phyloP scores from a whole-genome alignment of 2,329 filamentous ascomycete genomes.

The Phyllosticta paracitricarpa region DNA sequence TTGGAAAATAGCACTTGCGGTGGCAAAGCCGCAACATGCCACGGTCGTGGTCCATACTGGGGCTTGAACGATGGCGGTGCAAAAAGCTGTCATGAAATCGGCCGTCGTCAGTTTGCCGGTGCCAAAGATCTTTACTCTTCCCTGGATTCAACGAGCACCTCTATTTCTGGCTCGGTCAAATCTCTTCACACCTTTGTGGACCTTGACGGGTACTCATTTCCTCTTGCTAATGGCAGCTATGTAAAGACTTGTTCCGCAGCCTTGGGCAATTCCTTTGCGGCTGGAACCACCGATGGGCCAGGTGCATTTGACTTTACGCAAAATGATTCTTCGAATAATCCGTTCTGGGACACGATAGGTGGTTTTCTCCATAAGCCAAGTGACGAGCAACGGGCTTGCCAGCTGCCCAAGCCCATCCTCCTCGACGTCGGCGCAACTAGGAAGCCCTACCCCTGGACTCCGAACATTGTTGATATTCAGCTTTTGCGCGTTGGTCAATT shows the following conservation, averaged over 20 bases:
- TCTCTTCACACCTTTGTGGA: conserved; percentile 81
- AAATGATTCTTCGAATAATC: conserved; percentile 67
- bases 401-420: conserved; percentile 72
- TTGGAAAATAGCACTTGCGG: conserved; percentile 80
- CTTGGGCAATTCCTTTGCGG: conserved; percentile 85
- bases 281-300: conserved; percentile 83
- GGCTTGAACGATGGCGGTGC: conserved; percentile 53
- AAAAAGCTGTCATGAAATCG: conserved; percentile 67
- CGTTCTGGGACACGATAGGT: conserved; percentile 70
- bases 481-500: conserved; percentile 75
- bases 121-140: conserved; percentile 50
- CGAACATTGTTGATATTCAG: conserved; percentile 87
- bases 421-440: conserved; percentile 79
- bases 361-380: conserved; percentile 61
- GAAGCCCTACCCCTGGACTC: conserved; percentile 74
- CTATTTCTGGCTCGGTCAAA: conserved; percentile 58
- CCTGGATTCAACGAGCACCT: conserved; percentile 33
- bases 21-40: conserved; percentile 59
- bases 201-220: conserved; percentile 66
- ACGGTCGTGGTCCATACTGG: conserved; percentile 64
- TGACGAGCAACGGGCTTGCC: conserved; percentile 62
- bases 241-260: conserved; percentile 76
- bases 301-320: conserved; percentile 92
- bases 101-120: conserved; percentile 57
- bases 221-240: conserved; percentile 58